Conservation (phyloP, 495 filamentous ascomycete species). For the Endocarpon pusillum region DNA sequence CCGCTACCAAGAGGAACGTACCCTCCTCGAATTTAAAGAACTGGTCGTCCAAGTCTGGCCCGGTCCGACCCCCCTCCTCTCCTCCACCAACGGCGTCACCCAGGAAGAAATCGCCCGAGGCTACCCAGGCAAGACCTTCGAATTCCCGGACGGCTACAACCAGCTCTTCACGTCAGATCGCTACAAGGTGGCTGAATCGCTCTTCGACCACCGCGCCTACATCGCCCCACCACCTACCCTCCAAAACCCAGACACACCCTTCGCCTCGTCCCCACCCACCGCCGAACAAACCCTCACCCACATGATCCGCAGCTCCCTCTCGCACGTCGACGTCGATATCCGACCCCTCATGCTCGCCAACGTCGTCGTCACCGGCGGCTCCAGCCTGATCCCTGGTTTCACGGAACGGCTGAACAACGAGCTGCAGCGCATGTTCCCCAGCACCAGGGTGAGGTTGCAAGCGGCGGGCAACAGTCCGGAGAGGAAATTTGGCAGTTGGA, state of each 20-base stretch:
- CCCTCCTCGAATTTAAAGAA: conserved; percentile 92
- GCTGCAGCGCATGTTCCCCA: conserved; percentile 59
- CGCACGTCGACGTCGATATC: conserved; percentile 72
- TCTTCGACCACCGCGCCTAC: conserved; percentile 69
- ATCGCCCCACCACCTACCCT: conserved; percentile 19
- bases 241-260: conserved; percentile 23
- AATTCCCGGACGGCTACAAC: conserved; percentile 92
- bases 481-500: conserved; percentile 81
- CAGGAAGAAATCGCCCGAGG: conserved; percentile 51
- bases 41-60: conserved; percentile 86
- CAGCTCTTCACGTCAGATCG: conserved; percentile 80
- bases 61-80: conserved; percentile 52
- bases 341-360: conserved; percentile 68
- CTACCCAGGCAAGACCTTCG: conserved; percentile 67
- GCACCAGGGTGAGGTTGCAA: conserved; percentile 64
- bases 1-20: conserved; percentile 74
- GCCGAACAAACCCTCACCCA: conserved; percentile 60
- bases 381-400: conserved; percentile 71
- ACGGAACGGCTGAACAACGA: conserved; percentile 77
- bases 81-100: conserved; percentile 35
- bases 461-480: conserved; percentile 74
- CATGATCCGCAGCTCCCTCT: conserved; percentile 59
- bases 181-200: conserved; percentile 65
- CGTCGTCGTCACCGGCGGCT: conserved; percentile 83
- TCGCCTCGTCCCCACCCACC: conserved; percentile 30